These are phyloP conservation scores for Coniella lustricola DNA, from an alignment of 2,329 filamentous ascomycete genomes.

Conservation along the genomic window DNA sequence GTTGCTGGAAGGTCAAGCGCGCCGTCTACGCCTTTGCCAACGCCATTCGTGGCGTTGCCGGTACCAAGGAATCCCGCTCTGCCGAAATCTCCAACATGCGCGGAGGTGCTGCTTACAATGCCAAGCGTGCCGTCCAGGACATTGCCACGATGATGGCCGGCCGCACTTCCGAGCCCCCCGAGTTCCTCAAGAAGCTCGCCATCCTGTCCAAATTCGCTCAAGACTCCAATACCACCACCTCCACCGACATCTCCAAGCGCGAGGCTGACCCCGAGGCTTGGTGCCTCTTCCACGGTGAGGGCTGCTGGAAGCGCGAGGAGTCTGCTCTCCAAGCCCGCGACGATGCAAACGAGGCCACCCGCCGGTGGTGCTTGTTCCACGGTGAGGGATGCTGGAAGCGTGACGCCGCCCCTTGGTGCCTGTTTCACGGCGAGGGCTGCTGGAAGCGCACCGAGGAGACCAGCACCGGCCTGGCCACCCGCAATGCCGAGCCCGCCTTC, in stretches of 20 bases:
- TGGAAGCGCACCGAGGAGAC: conserved; percentile 21
- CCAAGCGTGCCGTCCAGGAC: conserved; percentile 31
- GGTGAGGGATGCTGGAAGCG: conserved; percentile 13
- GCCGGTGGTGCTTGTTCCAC: conserved; percentile 12
- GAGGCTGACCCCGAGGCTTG: conserved; percentile 3
- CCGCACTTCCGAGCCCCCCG: conserved; percentile 22
- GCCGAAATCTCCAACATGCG: conserved; percentile 27
- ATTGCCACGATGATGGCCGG: conserved; percentile 31
- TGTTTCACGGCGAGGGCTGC: conserved; percentile 26
- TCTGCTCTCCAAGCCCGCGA: conserved; percentile 7
- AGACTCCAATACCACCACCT: conserved; percentile 9
- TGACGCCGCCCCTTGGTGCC: conserved; percentile 6
- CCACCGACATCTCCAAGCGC: conserved; percentile 17
- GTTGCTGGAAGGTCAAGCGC: conserved; percentile 38
- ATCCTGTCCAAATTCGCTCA: conserved; percentile 22
- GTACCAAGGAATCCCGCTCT: conserved; percentile 23
- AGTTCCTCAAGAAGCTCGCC: conserved; percentile 27
- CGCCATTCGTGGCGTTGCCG: conserved; percentile 21
- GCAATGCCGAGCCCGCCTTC: conserved; percentile 9
- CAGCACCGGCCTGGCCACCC: background rate
- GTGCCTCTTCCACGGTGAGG: conserved; percentile 1
- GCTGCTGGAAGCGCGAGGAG: conserved; percentile 2
- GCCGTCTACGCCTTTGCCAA: conserved; percentile 28
- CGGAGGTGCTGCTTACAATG: conserved; percentile 30
- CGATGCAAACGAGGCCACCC: conserved; percentile 6